Percentiles rank a stretch among this genome's conserved stretches.
Evolutionary conservation across 371 early-diverging fungal species (phyloP).

Genomic region (Zopfochytrium polystomum): DNA sequence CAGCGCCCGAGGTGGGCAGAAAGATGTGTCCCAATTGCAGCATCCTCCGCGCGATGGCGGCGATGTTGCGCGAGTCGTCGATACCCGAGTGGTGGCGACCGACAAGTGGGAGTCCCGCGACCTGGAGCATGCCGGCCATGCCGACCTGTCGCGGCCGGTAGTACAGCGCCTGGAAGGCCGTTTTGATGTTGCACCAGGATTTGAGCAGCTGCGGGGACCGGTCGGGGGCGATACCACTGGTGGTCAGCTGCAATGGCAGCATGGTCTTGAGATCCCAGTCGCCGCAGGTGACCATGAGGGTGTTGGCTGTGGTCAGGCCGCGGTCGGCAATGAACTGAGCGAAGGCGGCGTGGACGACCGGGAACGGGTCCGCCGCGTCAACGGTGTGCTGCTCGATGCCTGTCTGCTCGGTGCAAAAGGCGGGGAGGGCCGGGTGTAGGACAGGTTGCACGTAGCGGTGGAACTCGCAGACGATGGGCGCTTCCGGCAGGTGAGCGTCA

Average conservation of each 20-base stretch:
- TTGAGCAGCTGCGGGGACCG: not conserved
- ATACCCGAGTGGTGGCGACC: conserved; percentile 74
- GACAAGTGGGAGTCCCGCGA: conserved; percentile 55
- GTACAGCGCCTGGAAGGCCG: conserved; percentile 10
- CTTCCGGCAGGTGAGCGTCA: conserved; percentile 46
- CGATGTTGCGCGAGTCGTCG: conserved; percentile 70
- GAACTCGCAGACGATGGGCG: conserved; percentile 66
- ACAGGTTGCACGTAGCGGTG: conserved; percentile 68
- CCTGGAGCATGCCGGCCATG: conserved; percentile 61
- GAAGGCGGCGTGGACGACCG: not conserved
- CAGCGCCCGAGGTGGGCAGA: not conserved
- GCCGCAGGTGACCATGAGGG: conserved; percentile 55
- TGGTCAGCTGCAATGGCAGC: conserved; percentile 51
- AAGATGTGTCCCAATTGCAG: conserved; percentile 8
- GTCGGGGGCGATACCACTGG: conserved; percentile 39
- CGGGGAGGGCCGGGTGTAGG: conserved; percentile 54
- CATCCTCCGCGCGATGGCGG: conserved; percentile 45
- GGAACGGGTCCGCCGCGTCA: conserved; percentile 52
- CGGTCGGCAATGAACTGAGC: conserved; percentile 3
- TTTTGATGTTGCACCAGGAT: conserved; percentile 57
- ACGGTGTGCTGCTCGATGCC: conserved; percentile 47
- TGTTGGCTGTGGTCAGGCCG: conserved; percentile 6
- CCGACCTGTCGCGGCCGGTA: too few relatives aligned
- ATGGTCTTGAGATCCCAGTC: conserved; percentile 72
- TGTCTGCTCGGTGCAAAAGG: conserved; percentile 65